Conservation (phyloP, 2,329 filamentous ascomycete genomes). For the Alternaria longipes region DNA sequence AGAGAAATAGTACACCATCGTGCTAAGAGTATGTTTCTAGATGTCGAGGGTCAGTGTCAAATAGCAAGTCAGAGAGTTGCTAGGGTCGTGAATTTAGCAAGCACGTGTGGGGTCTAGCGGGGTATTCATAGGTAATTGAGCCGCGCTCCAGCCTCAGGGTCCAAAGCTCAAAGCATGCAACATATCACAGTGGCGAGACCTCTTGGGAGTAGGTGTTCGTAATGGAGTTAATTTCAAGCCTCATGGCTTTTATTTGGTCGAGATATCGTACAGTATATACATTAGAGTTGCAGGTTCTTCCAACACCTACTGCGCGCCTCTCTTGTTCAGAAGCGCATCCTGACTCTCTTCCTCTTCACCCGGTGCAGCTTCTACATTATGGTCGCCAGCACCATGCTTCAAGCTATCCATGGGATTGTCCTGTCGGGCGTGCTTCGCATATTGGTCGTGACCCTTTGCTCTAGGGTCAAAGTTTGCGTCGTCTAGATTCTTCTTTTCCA, state of each 20-base stretch:
- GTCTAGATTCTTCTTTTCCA: slow-evolving; percentile 47
- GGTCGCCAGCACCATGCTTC: slow-evolving; percentile 22
- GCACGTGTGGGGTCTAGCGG: slow-evolving; percentile 44
- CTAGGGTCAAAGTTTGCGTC: slow-evolving; percentile 31
- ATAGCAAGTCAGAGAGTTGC: slow-evolving; percentile 5
- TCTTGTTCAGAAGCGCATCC: slow-evolving; percentile 35
- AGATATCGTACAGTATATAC: neutral
- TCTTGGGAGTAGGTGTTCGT: neutral
- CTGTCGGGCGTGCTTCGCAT: slow-evolving; percentile 30
- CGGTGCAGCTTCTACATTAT: slow-evolving; percentile 32
- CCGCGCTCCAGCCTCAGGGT: slow-evolving; percentile 19
- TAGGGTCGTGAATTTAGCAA: slow-evolving; percentile 33
- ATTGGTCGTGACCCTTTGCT: slow-evolving; percentile 35
- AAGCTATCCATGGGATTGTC: slow-evolving; percentile 24
- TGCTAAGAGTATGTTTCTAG: neutral
- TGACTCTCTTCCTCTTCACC: slow-evolving; percentile 15
- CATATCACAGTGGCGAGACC: neutral
- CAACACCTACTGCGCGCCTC: slow-evolving; percentile 29
- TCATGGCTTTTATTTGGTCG: neutral
- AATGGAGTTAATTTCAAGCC: neutral
- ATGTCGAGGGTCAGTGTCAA: neutral
- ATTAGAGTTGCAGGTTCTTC: neutral
- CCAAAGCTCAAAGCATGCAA: neutral
- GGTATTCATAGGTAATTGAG: slow-evolving; percentile 20
- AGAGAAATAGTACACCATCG: slow-evolving; percentile 96